Evolutionary conservation across 768 basidiomycete species (phyloP).

Genomic region (Saitozyma sp.): DNA sequence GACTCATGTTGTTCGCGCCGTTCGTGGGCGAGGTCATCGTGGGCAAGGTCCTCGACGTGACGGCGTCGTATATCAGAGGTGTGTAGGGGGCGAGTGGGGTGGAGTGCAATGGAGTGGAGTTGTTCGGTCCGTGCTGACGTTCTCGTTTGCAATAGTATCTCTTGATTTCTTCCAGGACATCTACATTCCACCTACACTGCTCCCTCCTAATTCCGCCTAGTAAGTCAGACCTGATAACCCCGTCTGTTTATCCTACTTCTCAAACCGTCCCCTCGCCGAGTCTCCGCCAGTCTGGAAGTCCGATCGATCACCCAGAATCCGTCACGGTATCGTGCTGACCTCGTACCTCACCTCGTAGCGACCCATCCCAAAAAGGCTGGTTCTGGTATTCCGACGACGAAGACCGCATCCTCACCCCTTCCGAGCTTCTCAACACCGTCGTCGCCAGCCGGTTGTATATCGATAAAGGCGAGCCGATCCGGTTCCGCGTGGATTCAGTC

Average conservation of each 20-base stretch:
- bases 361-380: conserved; percentile 44
- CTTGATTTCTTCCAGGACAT: conserved; percentile 94
- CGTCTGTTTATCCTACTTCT: no score
- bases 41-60: conserved; percentile 83
- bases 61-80: conserved; percentile 82
- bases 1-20: conserved; percentile 86
- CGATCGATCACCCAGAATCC: neutral
- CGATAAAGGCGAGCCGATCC: conserved; percentile 44
- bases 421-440: conserved; percentile 32
- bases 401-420: conserved; percentile 22
- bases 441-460: conserved; percentile 45
- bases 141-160: conserved; percentile 60
- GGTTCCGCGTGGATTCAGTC: conserved; percentile 49
- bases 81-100: conserved; percentile 45
- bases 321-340: neutral
- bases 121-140: conserved; percentile 9
- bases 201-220: conserved; percentile 67
- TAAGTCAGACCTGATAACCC: conserved; percentile 22
- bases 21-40: conserved; percentile 86
- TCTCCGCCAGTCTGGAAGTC: neutral
- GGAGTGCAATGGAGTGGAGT: neutral
- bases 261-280: no score
- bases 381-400: conserved; percentile 51
- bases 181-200: conserved; percentile 72
- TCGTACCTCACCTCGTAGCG: conserved; percentile 29